Percentiles rank a stretch among this genome's conserved stretches.
Conservation (phyloP, 1,139 yeast genomes). For the Kodamaea derodonti region DNA sequence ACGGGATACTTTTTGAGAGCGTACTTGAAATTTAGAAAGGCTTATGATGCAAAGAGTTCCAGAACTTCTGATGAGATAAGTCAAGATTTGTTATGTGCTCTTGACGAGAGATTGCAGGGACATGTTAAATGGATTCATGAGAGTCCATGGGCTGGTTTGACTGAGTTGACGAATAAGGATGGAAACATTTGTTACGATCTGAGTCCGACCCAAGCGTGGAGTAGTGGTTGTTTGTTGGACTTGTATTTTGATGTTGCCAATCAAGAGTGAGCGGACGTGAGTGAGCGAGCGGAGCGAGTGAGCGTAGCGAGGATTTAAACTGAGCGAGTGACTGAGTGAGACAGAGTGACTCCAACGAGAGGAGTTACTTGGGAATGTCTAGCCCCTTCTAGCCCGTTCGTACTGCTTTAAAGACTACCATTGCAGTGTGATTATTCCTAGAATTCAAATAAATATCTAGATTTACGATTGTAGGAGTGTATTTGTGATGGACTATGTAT, state of each 20-base stretch:
- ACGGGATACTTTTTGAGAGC: slow-evolving; percentile 86
- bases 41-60: slow-evolving; percentile 11
- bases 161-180: slow-evolving; percentile 87
- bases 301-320: too few relatives aligned
- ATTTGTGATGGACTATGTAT: too few relatives aligned
- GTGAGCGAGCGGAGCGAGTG: background rate
- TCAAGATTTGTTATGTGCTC: slow-evolving; percentile 24
- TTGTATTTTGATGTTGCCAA: slow-evolving; percentile 64
- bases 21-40: slow-evolving; percentile 49
- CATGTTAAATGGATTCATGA: slow-evolving; percentile 67
- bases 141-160: slow-evolving; percentile 89
- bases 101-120: slow-evolving; percentile 55
- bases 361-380: too few relatives aligned
- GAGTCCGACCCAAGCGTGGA: slow-evolving; percentile 97
- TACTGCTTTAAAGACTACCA: too few relatives aligned
- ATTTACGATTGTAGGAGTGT: too few relatives aligned
- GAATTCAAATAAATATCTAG: too few relatives aligned
- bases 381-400: too few relatives aligned
- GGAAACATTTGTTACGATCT: slow-evolving; percentile 81
- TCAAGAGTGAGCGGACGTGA: slow-evolving; percentile 11
- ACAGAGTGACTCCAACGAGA: too few relatives aligned
- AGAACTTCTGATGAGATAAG: slow-evolving; percentile 27
- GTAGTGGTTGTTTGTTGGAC: slow-evolving; percentile 80
- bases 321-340: too few relatives aligned
- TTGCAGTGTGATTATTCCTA: too few relatives aligned